phyloP scores from a whole-genome alignment of 345 rosid species.

The Eucalyptus pauciflora region DNA sequence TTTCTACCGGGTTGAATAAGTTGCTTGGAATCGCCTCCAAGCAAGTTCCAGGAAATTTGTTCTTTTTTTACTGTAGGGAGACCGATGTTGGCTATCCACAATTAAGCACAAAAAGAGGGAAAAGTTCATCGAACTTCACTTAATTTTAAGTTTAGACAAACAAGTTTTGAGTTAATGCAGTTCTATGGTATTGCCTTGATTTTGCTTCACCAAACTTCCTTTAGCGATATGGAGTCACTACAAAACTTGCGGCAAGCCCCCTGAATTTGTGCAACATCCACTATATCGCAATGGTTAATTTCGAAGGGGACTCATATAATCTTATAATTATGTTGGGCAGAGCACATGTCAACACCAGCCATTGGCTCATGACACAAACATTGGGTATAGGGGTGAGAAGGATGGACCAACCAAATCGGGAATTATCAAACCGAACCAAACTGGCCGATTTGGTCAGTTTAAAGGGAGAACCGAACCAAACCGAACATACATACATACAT shows the following conservation, averaged over 20 bases:
- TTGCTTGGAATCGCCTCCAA: background rate
- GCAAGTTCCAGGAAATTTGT: background rate
- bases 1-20: background rate
- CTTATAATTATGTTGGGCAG: background rate
- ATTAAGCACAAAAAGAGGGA: background rate
- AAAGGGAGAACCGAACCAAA: too few relatives aligned
- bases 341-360: background rate
- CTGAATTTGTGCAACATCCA: background rate
- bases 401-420: too few relatives aligned
- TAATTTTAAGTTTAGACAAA: background rate
- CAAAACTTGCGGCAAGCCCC: background rate
- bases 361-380: background rate
- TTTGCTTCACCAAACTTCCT: background rate
- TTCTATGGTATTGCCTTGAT: background rate
- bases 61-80: background rate
- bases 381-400: background rate
- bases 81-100: background rate
- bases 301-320: background rate
- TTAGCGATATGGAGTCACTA: background rate
- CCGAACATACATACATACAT: too few relatives aligned
- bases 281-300: background rate
- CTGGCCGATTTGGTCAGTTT: rapidly evolving
- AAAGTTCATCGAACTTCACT: background rate
- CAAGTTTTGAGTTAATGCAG: background rate
- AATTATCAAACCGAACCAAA: too few relatives aligned